Conservation (phyloP, 495 filamentous ascomycete species). For the Aspergillus heteromorphus region DNA sequence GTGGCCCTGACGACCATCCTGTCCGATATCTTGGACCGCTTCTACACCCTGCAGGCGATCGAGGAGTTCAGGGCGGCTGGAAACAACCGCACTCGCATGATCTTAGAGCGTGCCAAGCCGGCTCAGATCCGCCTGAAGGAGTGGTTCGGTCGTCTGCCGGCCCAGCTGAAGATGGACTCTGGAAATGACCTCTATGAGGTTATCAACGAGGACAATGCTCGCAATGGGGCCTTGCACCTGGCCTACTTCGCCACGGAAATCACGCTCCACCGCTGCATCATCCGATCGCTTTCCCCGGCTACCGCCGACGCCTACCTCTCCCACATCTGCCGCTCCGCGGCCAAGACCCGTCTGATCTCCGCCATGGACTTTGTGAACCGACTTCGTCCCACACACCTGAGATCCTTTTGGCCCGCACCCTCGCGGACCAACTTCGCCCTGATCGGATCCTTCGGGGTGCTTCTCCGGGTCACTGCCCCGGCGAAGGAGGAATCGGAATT, state of each 20-base stretch:
- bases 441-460: conserved; percentile 51
- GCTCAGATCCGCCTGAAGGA: conserved; percentile 55
- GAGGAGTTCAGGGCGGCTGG: conserved; percentile 46
- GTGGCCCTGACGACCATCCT: conserved; percentile 54
- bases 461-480: conserved; percentile 83
- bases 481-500: conserved; percentile 92
- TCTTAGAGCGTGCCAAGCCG: conserved; percentile 57
- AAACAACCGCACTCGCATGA: conserved; percentile 46
- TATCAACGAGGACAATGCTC: conserved; percentile 36
- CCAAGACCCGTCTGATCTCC: conserved; percentile 52
- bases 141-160: conserved; percentile 52
- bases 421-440: conserved; percentile 51
- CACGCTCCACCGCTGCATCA: conserved; percentile 56
- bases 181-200: conserved; percentile 36
- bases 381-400: conserved; percentile 47
- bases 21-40: conserved; percentile 54
- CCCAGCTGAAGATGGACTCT: conserved; percentile 51
- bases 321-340: conserved; percentile 90
- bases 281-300: conserved; percentile 44
- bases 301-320: conserved; percentile 56
- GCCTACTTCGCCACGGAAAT: conserved; percentile 60
- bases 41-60: conserved; percentile 55
- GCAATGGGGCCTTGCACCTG: conserved; percentile 52
- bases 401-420: conserved; percentile 52
- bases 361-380: conserved; percentile 57